Base-by-base conservation (phyloP, 352 stramenopile species). In the Pythium chondricola region DNA sequence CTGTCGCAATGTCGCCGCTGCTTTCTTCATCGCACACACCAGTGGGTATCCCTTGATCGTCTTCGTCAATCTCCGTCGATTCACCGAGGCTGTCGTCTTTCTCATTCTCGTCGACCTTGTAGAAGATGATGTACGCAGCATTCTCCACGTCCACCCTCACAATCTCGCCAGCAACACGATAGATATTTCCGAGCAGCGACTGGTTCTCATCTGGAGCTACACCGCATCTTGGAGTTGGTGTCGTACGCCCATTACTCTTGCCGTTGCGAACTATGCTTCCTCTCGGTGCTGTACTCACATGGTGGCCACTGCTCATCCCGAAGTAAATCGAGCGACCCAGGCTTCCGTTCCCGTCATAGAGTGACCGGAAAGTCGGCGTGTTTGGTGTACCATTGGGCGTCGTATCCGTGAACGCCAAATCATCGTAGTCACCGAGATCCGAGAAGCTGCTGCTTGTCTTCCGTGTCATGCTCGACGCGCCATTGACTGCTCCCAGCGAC, bases 391-490 rank as follows among this genome's bases (percentile, higher is more conserved):
- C 62, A 27, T 57, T 68, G 33, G 75, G 66, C 5, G 77, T 78
- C 17, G 69, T 72, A 42, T 92, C 78, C 0, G 77, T 58, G 41
- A 88, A 79, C 14, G 74, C 74, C 26, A 89, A 91, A 39, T 92
- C 80, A 38, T 94, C 83, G 41, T 86, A 90, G 38, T 94, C 83
- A 9, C 80, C 83, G 13, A 94, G 46, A 63, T 94, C 83, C 7
- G 83, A 94, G 61, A 94, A 94, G 41, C 83, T 94, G 44, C 76
- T 91, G 9, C 77, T 91, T 9, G 72, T 88, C 58, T 94, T 84
- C n/a, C 83, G 71, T 13, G 73, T 80, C 31, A 67, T 61, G 46
- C 70, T 85, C 18, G 63, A 63, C 6, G 70, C 64, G 1, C 63
- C 61, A 54, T 42, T 64, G 52, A 35, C 41, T 38, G 39, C 21